phyloP scores from a whole-genome alignment of 208 protist species.

The Leptomonas pyrrhocoris region DNA sequence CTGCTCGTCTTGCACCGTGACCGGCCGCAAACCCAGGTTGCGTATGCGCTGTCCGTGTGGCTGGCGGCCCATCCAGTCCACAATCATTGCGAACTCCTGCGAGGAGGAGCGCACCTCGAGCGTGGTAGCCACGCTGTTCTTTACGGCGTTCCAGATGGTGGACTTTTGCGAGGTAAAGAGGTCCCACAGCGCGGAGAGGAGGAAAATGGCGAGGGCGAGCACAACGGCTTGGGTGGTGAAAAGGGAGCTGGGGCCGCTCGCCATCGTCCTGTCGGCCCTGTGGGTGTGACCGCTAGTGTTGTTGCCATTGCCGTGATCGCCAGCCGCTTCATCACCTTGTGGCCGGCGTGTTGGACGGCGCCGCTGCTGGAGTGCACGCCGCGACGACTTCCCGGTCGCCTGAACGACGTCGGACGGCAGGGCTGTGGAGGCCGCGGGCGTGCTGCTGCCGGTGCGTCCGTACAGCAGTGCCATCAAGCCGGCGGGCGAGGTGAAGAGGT shows the following conservation, averaged over 20 bases:
- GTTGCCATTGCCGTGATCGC: neutral
- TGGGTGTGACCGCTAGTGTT: neutral
- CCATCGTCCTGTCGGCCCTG: neutral
- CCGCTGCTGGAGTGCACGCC: conserved; percentile 20
- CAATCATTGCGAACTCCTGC: conserved; percentile 87
- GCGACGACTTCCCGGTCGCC: neutral
- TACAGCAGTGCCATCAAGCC: conserved; percentile 76
- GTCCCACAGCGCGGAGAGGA: conserved; percentile 75
- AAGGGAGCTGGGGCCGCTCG: conserved; percentile 4
- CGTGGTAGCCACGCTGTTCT: conserved; percentile 63
- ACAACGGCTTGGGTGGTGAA: conserved; percentile 52
- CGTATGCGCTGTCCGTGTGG: conserved; percentile 53
- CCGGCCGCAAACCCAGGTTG: conserved; percentile 76
- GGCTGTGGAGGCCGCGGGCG: neutral
- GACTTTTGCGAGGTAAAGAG: conserved; percentile 58
- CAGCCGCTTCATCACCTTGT: neutral
- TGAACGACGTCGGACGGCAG: neutral
- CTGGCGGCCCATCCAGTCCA: conserved; percentile 90
- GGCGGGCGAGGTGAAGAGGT: conserved; percentile 65
- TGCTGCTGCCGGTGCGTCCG: conserved; percentile 32
- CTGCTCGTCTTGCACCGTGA: conserved; percentile 66
- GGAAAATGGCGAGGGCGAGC: conserved; percentile 65
- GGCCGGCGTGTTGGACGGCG: neutral
- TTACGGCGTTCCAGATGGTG: conserved; percentile 44
- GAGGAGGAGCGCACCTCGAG: conserved; percentile 89